These are phyloP conservation scores for Fraxinus platypoda DNA, from an alignment of 305 asterid genomes.

Conservation along the genomic window DNA sequence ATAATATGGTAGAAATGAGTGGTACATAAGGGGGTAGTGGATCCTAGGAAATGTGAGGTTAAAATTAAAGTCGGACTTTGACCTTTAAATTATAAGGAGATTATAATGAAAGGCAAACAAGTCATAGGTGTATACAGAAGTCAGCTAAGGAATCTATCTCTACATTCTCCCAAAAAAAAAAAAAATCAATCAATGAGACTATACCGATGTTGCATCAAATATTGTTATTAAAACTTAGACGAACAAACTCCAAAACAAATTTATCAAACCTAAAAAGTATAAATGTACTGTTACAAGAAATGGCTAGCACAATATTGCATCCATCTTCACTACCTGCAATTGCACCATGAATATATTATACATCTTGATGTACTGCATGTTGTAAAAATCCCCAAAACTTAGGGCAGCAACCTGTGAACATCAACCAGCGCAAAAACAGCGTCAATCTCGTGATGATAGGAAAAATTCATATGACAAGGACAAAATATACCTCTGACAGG, in stretches of 20 bases:
- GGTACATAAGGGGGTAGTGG: neutral
- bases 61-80: neutral
- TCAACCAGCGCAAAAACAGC: conserved; percentile 10
- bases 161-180: neutral
- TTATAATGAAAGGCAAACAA: neutral
- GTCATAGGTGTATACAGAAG: neutral
- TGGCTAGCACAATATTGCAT: neutral
- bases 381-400: conserved; percentile 81
- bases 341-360: conserved; percentile 79
- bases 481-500: conserved; percentile 69
- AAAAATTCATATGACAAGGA: neutral
- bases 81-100: neutral
- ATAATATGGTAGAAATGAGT: neutral
- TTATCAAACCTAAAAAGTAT: neutral
- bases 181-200: neutral
- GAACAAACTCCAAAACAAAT: neutral
- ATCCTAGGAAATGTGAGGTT: neutral
- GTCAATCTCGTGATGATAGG: neutral
- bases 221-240: conserved; percentile 1
- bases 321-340: conserved; percentile 63
- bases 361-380: conserved; percentile 74
- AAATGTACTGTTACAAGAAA: neutral
- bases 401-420: conserved; percentile 87
- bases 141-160: neutral
- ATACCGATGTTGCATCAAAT: neutral